Conservation (phyloP, 306 rosid genomes). For the Aeschynomene evenia region DNA sequence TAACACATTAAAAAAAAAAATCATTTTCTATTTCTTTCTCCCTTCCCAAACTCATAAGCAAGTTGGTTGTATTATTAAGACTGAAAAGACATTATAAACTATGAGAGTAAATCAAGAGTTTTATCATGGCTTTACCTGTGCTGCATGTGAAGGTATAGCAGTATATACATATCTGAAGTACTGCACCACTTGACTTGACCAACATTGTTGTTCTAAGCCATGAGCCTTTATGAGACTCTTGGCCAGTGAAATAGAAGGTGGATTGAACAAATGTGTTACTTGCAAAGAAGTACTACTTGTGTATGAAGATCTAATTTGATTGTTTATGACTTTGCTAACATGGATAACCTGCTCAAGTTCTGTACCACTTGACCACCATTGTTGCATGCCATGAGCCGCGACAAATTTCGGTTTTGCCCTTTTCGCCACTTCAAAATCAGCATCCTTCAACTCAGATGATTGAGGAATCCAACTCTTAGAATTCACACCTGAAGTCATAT, state of each 20-base stretch:
- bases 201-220: neutral
- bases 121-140: neutral
- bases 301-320: neutral
- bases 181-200: neutral
- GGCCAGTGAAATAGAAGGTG: constrained; percentile 68
- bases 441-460: constrained; percentile 30
- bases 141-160: neutral
- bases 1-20: neutral
- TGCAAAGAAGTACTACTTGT: constrained; percentile 39
- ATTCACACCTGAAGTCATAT: constrained; percentile 23
- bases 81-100: neutral
- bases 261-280: constrained; percentile 64
- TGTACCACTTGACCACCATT: constrained; percentile 77
- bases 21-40: neutral
- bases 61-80: neutral
- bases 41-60: neutral
- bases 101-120: neutral
- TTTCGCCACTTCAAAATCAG: constrained; percentile 5
- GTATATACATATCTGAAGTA: neutral
- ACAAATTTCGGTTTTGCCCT: constrained; percentile 55
- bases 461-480: constrained; percentile 52
- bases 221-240: constrained; percentile 39
- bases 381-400: constrained; percentile 71
- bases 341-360: constrained; percentile 63
- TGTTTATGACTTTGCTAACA: constrained; percentile 50